Percentiles rank a stretch among this genome's conserved stretches.
phyloP scores from a whole-genome alignment of 208 protist genomes.

The Wallacemonas sp. region DNA sequence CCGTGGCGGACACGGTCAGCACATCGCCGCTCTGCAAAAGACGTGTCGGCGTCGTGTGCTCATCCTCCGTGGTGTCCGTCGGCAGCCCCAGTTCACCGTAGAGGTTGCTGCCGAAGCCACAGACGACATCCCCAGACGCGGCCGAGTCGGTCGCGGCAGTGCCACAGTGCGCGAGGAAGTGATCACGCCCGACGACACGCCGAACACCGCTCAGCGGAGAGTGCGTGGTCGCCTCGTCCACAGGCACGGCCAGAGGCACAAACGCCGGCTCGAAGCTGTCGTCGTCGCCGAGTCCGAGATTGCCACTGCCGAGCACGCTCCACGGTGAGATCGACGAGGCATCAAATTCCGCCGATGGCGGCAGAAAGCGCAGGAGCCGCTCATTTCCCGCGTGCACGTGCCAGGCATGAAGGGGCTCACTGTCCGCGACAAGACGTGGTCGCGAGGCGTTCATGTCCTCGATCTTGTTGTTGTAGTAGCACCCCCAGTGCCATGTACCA shows the following conservation, averaged over 20 bases:
- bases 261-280: constrained; percentile 37
- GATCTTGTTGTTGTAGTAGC: constrained; percentile 76
- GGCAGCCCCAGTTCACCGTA: constrained; percentile 64
- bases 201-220: too few species aligned
- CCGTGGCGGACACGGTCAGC: constrained; percentile 23
- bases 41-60: constrained; percentile 21
- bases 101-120: constrained; percentile 85
- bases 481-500: constrained; percentile 74
- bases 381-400: constrained; percentile 73
- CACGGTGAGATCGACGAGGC: not conserved
- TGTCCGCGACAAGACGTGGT: constrained; percentile 28
- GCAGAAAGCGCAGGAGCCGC: constrained; percentile 39
- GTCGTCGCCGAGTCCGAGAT: constrained; percentile 56
- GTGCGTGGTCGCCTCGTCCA: not conserved
- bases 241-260: constrained; percentile 22
- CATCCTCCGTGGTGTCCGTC: not conserved
- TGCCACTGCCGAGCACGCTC: constrained; percentile 52
- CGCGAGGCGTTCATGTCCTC: constrained; percentile 66
- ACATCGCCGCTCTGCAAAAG: constrained; percentile 43
- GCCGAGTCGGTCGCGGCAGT: too few species aligned
- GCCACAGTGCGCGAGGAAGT: constrained; percentile 61
- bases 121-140: constrained; percentile 28
- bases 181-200: constrained; percentile 48
- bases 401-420: not conserved
- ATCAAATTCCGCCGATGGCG: not conserved